Conservation (phyloP, 306 rosid species). For the Prinsepia uniflora region DNA sequence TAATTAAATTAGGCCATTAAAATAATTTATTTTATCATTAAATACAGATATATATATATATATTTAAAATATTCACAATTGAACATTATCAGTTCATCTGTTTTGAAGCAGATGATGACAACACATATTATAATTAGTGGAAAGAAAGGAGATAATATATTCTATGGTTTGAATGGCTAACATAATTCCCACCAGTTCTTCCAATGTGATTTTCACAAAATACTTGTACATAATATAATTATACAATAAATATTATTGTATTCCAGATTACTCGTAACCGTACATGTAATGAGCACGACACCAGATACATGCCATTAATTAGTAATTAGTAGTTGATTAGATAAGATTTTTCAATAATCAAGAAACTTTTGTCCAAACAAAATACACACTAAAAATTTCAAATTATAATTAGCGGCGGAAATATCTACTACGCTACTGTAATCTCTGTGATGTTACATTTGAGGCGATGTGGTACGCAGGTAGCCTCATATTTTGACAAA, state of each 20-base stretch:
- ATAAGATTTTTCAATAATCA: not conserved
- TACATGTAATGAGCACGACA: not conserved
- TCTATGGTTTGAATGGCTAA: too few species aligned
- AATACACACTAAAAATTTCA: too few species aligned
- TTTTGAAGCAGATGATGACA: not conserved
- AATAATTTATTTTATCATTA: not conserved
- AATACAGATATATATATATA: too few species aligned
- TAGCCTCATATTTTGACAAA: slow-evolving; percentile 17
- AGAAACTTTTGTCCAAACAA: too few species aligned
- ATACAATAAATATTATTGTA: not conserved
- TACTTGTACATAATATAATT: not conserved
- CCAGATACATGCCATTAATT: not conserved
- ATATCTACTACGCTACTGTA: too few species aligned
- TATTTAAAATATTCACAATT: not conserved
- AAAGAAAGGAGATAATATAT: too few species aligned
- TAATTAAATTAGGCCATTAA: not conserved
- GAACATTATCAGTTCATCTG: not conserved
- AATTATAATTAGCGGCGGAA: too few species aligned
- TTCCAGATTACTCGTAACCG: not conserved
- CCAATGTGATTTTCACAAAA: too few species aligned
- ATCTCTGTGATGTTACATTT: not conserved
- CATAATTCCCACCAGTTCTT: too few species aligned
- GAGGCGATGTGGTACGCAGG: slow-evolving; percentile 2
- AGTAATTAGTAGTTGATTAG: not conserved
- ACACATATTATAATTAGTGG: not conserved